Evolutionary conservation across 1,139 yeast genomes (phyloP), one percentile per base, ranked within the genome.

Genomic region (Geotrichum klebahnii): DNA sequence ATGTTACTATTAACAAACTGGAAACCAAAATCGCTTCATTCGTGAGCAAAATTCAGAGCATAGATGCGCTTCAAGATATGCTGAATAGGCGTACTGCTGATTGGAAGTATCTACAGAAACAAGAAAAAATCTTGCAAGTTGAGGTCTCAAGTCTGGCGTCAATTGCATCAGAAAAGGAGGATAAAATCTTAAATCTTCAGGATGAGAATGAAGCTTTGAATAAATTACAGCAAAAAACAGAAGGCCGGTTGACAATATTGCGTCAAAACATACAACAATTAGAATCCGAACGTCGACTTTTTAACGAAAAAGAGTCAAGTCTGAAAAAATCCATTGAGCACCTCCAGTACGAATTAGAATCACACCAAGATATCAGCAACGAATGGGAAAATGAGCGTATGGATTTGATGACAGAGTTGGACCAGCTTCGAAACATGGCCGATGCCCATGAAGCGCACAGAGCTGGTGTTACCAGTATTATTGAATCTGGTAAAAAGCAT

Each of bases 401-500:
- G 20, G 67, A 62, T 32, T 60, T 79, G 48, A 70, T 68, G 41
- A 71, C 70, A 23, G 67, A 72, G 9, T 57, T 75, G 26, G 68
- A 72, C 26, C 77, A 75, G 34, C 65, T 78, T 41, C 73, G 71
- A 49, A 71, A 77, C 77, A 38, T 62, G 76, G 17, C 77, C 74
- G 24, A 84, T 80, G 49, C 42, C 16, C 38, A 50, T 8, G 46
- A 43, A 26, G 19, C 51, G 12, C 53, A 53, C 17, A 35, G 31
- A 14, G 33, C 40, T 19, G 35, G 14, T 33, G 40, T 16, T 46
- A 44, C 24, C n/a, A n/a, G n/a, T n/a, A 16, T 34, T 9, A 73
- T 78, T 14, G 86, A 81, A 54, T 62, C 78, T 0, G 68, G 80
- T 53, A 81, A 78, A 58, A 82, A 81, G 56, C 95, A 89, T 64